Evolutionary conservation across 2,329 filamentous ascomycete genomes (phyloP).

Genomic region (Macrophomina phaseolina): DNA sequence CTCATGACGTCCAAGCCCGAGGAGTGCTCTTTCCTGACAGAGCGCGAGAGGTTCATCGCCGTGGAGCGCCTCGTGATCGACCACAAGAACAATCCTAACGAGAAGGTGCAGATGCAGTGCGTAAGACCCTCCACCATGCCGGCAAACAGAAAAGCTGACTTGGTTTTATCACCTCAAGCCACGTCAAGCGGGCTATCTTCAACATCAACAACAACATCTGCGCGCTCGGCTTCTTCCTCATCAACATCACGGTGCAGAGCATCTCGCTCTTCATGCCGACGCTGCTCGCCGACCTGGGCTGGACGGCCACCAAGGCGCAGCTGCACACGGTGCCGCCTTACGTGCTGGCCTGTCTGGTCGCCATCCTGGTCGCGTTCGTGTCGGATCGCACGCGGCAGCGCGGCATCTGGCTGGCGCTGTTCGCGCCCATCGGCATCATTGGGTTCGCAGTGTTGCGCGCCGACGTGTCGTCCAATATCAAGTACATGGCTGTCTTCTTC

Average conservation of each 20-base stretch:
- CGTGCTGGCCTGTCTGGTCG: conserved; percentile 43
- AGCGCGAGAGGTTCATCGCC: conserved; percentile 62
- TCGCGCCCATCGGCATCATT: conserved; percentile 51
- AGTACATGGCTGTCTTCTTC: conserved; percentile 62
- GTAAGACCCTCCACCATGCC: too few species aligned
- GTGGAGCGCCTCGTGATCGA: conserved; percentile 58
- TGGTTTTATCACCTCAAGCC: conserved; percentile 29
- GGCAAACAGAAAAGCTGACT: too few species aligned
- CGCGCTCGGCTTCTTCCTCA: conserved; percentile 63
- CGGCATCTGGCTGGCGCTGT: conserved; percentile 44
- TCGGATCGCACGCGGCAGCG: conserved; percentile 46
- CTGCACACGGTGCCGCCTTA: conserved; percentile 48
- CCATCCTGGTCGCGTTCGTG: conserved; percentile 44
- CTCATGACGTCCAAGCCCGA: conserved; percentile 59
- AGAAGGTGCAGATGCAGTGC: conserved; percentile 51
- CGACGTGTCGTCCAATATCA: conserved; percentile 48
- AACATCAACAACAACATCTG: conserved; percentile 67
- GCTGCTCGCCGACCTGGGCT: conserved; percentile 45
- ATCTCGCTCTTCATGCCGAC: conserved; percentile 49
- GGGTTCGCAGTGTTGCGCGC: conserved; percentile 62
- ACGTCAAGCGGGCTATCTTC: conserved; percentile 58
- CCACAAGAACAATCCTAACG: conserved; percentile 42
- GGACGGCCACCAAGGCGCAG: conserved; percentile 45
- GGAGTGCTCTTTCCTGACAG: conserved; percentile 57
- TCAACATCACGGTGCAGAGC: conserved; percentile 65